phyloP scores from a whole-genome alignment of 139 green algal species.

The Auxenochlorella pyrenoidosa region DNA sequence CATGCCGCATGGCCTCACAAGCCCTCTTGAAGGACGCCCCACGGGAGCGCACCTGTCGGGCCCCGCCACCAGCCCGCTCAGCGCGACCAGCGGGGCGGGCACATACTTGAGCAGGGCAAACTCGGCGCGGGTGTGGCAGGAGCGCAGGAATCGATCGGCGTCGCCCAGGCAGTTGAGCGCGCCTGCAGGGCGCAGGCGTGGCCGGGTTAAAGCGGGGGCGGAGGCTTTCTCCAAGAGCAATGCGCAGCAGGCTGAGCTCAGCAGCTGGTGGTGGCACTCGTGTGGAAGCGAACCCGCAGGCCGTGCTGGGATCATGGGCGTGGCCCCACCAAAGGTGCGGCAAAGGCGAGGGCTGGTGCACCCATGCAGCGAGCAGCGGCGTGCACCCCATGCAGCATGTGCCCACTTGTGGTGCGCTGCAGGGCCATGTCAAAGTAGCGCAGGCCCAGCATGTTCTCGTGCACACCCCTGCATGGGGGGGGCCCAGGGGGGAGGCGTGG shows the following conservation, averaged over 20 bases:
- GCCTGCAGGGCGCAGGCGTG: background rate
- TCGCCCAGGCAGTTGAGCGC: constrained; percentile 61
- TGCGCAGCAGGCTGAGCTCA: too few relatives aligned
- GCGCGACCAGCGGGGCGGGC: constrained; percentile 56
- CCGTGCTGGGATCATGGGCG: too few relatives aligned
- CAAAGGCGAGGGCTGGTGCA: too few relatives aligned
- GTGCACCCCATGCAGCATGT: too few relatives aligned
- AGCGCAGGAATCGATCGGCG: constrained; percentile 61
- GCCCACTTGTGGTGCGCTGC: constrained; percentile 44
- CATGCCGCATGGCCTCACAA: too few relatives aligned
- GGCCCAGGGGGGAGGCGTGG: background rate
- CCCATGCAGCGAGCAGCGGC: too few relatives aligned
- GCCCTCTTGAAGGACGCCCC: too few relatives aligned
- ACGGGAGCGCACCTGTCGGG: constrained; percentile 46
- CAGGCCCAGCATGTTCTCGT: constrained; percentile 73
- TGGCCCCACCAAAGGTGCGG: too few relatives aligned
- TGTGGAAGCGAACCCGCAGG: too few relatives aligned
- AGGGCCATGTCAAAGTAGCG: constrained; percentile 79
- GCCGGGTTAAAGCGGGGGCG: too few relatives aligned
- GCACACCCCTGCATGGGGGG: constrained; percentile 44
- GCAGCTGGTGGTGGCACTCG: too few relatives aligned
- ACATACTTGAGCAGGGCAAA: constrained; percentile 66
- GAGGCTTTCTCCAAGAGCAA: too few relatives aligned
- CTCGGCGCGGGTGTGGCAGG: constrained; percentile 51
- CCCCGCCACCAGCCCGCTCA: constrained; percentile 38